Conservation (phyloP, 1,284 basidiomycete genomes). For the Vanrija humicola region DNA sequence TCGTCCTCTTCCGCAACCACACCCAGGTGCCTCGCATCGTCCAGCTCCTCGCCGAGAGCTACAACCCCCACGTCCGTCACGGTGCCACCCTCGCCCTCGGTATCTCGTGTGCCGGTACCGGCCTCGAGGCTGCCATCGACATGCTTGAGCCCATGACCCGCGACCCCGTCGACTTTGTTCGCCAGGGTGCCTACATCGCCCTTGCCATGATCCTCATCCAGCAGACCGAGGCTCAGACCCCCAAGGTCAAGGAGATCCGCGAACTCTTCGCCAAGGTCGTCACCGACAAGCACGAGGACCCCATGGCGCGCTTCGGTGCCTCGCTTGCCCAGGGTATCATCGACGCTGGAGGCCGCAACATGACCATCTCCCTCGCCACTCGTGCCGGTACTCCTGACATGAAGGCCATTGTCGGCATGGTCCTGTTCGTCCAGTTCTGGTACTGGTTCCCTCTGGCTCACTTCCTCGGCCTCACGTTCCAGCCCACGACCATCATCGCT, state of each 20-base stretch:
- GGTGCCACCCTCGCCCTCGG: slow-evolving; percentile 91
- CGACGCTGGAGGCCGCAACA: slow-evolving; percentile 92
- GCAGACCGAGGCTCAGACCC: slow-evolving; percentile 82
- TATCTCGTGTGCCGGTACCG: slow-evolving; percentile 95
- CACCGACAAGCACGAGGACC: slow-evolving; percentile 92
- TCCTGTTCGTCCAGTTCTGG: slow-evolving; percentile 96
- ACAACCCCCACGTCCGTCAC: slow-evolving; percentile 96
- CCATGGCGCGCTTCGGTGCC: slow-evolving; percentile 94
- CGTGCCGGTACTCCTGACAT: slow-evolving; percentile 83
- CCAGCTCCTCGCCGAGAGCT: slow-evolving; percentile 90
- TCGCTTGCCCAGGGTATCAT: slow-evolving; percentile 91
- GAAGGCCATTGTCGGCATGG: slow-evolving; percentile 90
- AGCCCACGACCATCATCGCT: slow-evolving; percentile 89
- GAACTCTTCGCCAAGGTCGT: slow-evolving; percentile 82
- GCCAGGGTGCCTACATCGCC: slow-evolving; percentile 92
- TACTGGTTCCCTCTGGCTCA: slow-evolving; percentile 99
- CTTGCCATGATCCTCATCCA: slow-evolving; percentile 94
- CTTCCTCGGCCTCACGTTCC: slow-evolving; percentile 83
- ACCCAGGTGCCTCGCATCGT: slow-evolving; percentile 90
- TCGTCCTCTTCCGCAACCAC: slow-evolving; percentile 92
- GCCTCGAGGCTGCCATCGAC: slow-evolving; percentile 87
- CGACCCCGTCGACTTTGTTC: slow-evolving; percentile 93
- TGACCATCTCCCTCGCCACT: slow-evolving; percentile 86
- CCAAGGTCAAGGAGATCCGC: slow-evolving; percentile 73
- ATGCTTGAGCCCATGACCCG: slow-evolving; percentile 95